phyloP scores from a whole-genome alignment of 2,329 filamentous ascomycete genomes.

The Penicillium sp. region DNA sequence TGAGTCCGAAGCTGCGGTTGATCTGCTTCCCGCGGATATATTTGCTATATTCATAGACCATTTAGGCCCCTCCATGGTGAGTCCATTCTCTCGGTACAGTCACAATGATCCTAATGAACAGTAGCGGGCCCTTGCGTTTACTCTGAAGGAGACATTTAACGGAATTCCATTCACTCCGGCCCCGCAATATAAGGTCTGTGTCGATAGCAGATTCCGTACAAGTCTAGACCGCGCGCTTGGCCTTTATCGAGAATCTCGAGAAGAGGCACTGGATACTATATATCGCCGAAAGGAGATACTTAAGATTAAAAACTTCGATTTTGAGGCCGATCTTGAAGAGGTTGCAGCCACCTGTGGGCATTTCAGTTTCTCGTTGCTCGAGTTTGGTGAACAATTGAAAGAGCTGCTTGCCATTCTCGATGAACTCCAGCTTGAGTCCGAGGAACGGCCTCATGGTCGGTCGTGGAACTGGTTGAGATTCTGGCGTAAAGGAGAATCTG shows the following conservation, averaged over 20 bases:
- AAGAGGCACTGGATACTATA: slow-evolving; percentile 75
- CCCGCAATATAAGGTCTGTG: slow-evolving; percentile 69
- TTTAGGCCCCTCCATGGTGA: slow-evolving; percentile 84
- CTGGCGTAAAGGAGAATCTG: slow-evolving; percentile 59
- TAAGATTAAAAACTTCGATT: slow-evolving; percentile 70
- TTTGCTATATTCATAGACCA: slow-evolving; percentile 89
- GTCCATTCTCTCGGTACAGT: background rate
- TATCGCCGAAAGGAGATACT: slow-evolving; percentile 79
- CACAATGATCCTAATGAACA: slow-evolving; percentile 10
- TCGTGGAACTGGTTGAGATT: slow-evolving; percentile 87
- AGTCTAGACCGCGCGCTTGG: slow-evolving; percentile 81
- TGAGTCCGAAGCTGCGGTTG: slow-evolving; percentile 20
- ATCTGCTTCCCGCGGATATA: slow-evolving; percentile 71
- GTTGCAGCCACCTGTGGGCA: slow-evolving; percentile 97
- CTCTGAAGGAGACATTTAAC: slow-evolving; percentile 83
- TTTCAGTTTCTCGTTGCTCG: slow-evolving; percentile 89
- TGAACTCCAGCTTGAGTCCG: slow-evolving; percentile 73
- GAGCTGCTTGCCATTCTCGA: slow-evolving; percentile 83
- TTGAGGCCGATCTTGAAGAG: slow-evolving; percentile 94
- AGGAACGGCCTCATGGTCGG: slow-evolving; percentile 64
- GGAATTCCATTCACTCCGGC: slow-evolving; percentile 80
- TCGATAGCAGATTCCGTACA: slow-evolving; percentile 79
- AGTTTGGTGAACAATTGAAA: slow-evolving; percentile 89
- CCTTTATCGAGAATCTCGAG: slow-evolving; percentile 77
- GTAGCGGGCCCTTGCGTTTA: slow-evolving; percentile 87